Conservation (phyloP, 805 yeast species). For the Candida nanaspora region DNA sequence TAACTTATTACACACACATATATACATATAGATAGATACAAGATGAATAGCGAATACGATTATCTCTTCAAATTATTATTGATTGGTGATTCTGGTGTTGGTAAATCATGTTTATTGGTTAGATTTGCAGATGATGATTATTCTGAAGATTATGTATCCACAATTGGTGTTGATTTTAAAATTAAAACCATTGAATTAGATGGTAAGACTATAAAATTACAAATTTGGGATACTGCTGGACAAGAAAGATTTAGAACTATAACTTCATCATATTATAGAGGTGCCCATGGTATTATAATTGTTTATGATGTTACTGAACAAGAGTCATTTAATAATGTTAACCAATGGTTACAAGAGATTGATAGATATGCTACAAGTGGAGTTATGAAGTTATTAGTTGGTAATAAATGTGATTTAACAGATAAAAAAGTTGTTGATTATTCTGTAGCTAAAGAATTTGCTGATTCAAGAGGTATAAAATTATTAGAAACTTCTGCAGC, state of each 20-base stretch:
- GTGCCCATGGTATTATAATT: conserved; percentile 97
- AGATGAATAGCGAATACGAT: conserved; percentile 93
- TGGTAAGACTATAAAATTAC: conserved; percentile 94
- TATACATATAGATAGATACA: conserved; percentile 1
- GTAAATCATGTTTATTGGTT: conserved; percentile 89
- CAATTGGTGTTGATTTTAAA: conserved; percentile 95
- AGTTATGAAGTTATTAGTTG: conserved; percentile 90
- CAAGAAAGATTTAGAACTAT: conserved; percentile 98
- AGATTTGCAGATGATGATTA: conserved; percentile 97
- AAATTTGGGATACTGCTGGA: conserved; percentile 99
- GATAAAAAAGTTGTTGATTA: conserved; percentile 95
- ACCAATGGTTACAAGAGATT: conserved; percentile 97
- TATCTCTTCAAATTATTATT: conserved; percentile 89
- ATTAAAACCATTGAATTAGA: conserved; percentile 88
- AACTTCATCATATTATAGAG: conserved; percentile 95
- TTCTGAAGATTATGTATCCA: conserved; percentile 93
- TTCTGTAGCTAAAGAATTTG: conserved; percentile 94
- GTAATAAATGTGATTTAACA: conserved; percentile 90
- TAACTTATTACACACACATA: not conserved
- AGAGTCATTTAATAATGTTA: conserved; percentile 91
- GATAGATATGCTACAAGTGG: conserved; percentile 98
- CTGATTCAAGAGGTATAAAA: conserved; percentile 90
- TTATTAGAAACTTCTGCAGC: conserved; percentile 95
- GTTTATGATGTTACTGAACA: conserved; percentile 98
- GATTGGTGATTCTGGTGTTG: conserved; percentile 98